Percentiles rank a stretch among this genome's conserved stretches.
Conservation (phyloP, 73 alveolate genomes). For the Stentor roeselii region DNA sequence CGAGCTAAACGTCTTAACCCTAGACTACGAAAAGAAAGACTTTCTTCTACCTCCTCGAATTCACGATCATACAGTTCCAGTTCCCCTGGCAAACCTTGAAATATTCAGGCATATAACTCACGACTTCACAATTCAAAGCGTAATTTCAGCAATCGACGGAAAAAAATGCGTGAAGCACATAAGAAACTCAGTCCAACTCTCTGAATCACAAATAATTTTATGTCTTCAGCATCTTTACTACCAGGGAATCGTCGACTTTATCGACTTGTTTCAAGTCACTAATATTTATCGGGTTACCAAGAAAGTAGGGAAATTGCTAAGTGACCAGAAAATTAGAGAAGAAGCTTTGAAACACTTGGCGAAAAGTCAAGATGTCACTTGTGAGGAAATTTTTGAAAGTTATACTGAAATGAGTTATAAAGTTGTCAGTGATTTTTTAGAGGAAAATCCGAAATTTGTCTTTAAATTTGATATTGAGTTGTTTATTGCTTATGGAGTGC, state of each 20-base stretch:
- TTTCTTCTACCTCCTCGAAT: background rate
- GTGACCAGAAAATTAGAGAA: background rate
- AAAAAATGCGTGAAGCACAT: slow-evolving; percentile 10
- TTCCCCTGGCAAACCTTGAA: slow-evolving; percentile 4
- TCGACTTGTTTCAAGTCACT: background rate
- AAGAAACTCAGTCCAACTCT: background rate
- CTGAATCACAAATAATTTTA: background rate
- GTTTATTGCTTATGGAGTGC: background rate
- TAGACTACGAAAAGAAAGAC: background rate
- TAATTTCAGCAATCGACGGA: background rate
- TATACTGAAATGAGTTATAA: background rate
- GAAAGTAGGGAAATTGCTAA: background rate
- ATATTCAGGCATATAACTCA: background rate
- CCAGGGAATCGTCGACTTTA: slow-evolving; percentile 5
- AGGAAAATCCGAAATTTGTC: background rate
- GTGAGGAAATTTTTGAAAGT: background rate
- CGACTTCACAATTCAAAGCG: background rate
- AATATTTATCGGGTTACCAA: background rate
- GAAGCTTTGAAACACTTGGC: background rate
- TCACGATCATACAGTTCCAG: background rate
- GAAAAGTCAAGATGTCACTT: background rate
- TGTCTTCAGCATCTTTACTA: slow-evolving; percentile 20
- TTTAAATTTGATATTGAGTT: background rate
- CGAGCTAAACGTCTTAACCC: background rate
- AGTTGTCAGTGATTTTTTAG: background rate